Evolutionary conservation across 1,139 yeast species (phyloP), one percentile per base, ranked within the genome.

Genomic region (Tardiomyces digboiensis): DNA sequence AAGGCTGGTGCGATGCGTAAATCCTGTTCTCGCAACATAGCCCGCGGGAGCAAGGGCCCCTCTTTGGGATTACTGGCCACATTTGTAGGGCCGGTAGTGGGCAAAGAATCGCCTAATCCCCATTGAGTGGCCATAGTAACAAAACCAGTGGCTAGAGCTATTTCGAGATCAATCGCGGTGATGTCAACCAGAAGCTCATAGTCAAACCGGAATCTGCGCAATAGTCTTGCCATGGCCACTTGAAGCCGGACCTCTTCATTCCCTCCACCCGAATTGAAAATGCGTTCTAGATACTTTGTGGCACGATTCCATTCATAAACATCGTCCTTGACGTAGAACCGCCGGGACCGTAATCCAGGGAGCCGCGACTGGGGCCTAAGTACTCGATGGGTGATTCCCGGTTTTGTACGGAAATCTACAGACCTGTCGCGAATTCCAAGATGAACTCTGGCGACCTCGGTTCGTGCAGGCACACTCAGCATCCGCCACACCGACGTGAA

Each of bases 101-200:
- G 33, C 4, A n/a, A n/a, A n/a, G 10, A n/a, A 20, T n/a, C 19
- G 19, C 37, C 37, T 10, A 33, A 20, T 16, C 19, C 37, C 85
- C 84, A 78, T 58, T 76, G 80, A 12, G 82, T 75, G 59, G 75
- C 64, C 78, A 79, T 78, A 16, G 81, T 68, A 46, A 76, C 61
- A 52, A 78, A 78, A 0, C 74, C 80, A 7, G 83, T 76, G 13
- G 78, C 74, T 44, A 79, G 56, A 1, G 74, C 82, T 39, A 72
- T 63, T 45, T 75, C 76, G 8, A 64, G 58, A 52, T 75, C 78
- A 40, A 76, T 62, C 48, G 65, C 62, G 5, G 58, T 47, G 42
- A 68, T 72, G 57, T 78, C 82, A 19, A 78, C 60, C 40, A 75
- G 61, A 45, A 79, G 54, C 59, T 78, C 83, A 59, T 72, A 79